Percentiles rank a stretch among this genome's conserved stretches.
Conservation (phyloP, 805 yeast species). For the Candida piceae region DNA sequence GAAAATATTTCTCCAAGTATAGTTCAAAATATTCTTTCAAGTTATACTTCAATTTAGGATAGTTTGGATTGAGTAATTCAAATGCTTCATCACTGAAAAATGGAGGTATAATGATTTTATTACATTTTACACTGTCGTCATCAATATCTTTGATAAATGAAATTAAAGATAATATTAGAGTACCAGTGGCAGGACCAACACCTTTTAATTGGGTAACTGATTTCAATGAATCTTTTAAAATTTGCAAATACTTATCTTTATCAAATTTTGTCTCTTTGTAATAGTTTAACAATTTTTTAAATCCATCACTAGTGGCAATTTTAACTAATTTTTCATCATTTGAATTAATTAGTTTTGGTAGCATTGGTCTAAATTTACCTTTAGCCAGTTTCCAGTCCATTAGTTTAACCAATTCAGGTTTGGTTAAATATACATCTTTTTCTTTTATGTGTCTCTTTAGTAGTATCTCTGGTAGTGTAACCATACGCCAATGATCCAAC, state of each 20-base stretch:
- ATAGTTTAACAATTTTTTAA: conserved; percentile 8
- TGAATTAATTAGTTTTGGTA: conserved; percentile 36
- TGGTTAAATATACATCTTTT: conserved; percentile 23
- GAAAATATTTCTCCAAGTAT: conserved; percentile 20
- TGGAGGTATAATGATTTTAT: conserved; percentile 38
- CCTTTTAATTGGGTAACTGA: conserved; percentile 35
- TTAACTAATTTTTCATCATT: conserved; percentile 31
- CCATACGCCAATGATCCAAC: conserved; percentile 35
- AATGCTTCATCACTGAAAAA: conserved; percentile 48
- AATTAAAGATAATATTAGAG: conserved; percentile 35
- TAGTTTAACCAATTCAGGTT: conserved; percentile 34
- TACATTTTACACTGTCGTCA: too few species aligned
- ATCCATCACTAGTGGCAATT: conserved; percentile 29
- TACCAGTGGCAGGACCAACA: conserved; percentile 49
- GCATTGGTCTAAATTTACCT: conserved; percentile 41
- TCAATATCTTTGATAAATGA: not conserved
- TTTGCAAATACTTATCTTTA: conserved; percentile 14
- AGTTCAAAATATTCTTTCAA: conserved; percentile 38
- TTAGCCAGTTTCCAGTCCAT: conserved; percentile 47
- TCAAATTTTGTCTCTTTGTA: conserved; percentile 1
- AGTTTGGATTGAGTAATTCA: conserved; percentile 29
- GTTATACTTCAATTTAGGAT: conserved; percentile 35
- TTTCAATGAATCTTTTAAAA: conserved; percentile 27
- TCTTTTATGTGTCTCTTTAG: conserved; percentile 19
- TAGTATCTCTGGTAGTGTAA: conserved; percentile 28